Evolutionary conservation across 106 monocot species (phyloP).

Genomic region (Alisma plantagoaquatica): DNA sequence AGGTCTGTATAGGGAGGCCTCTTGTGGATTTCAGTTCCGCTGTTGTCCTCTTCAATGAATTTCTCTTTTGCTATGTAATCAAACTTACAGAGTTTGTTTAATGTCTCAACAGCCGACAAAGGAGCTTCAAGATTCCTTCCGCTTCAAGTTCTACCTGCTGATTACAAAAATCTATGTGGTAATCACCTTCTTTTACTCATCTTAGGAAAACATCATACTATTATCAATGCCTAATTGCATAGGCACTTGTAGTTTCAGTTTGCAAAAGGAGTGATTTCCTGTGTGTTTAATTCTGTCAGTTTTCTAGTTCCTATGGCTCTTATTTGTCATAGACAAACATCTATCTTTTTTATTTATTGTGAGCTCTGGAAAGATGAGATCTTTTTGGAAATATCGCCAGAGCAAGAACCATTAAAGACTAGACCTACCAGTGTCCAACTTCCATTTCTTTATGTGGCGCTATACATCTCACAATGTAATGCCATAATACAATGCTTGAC

Average conservation of each 20-base stretch:
- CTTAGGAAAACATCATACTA: too few species aligned
- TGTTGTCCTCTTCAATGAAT: neutral
- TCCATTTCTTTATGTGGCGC: neutral
- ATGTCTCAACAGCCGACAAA: conserved; percentile 46
- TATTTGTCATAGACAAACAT: too few species aligned
- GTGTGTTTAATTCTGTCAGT: neutral
- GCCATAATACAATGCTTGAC: neutral
- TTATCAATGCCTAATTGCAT: too few species aligned
- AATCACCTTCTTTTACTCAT: neutral
- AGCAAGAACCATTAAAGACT: too few species aligned
- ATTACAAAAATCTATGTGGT: conserved; percentile 74
- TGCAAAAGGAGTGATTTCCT: too few species aligned
- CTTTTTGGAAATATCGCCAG: too few species aligned
- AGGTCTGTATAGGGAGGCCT: conserved; percentile 32
- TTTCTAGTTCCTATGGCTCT: too few species aligned
- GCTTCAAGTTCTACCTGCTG: conserved; percentile 73
- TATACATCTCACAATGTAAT: neutral
- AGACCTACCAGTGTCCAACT: neutral
- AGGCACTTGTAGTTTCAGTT: too few species aligned
- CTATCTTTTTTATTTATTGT: too few species aligned
- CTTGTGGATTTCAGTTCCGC: too few species aligned
- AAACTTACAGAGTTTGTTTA: too few species aligned
- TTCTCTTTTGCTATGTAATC: neutral
- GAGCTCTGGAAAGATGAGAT: too few species aligned
- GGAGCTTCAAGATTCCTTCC: conserved; percentile 69